Percentiles rank a stretch among this genome's conserved stretches.
These are phyloP conservation scores for Pleomassaria siparia DNA, from an alignment of 2,329 filamentous ascomycete species.

Conservation along the genomic window DNA sequence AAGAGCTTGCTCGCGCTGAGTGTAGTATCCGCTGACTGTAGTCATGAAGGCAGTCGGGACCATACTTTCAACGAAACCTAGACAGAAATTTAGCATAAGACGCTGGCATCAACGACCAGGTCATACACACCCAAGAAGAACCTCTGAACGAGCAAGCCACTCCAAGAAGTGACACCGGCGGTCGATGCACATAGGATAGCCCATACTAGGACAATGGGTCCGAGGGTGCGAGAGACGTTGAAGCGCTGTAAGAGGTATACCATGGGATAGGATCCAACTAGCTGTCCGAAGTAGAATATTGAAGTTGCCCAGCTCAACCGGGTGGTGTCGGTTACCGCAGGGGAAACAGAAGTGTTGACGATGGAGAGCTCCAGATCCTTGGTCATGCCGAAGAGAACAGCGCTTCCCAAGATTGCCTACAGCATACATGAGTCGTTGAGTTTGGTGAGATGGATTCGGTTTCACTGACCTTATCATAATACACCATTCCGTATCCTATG, in stretches of 20 bases:
- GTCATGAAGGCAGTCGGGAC: slow-evolving; percentile 61
- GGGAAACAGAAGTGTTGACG: slow-evolving; percentile 51
- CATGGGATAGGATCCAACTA: slow-evolving; percentile 73
- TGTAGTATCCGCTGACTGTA: slow-evolving; percentile 49
- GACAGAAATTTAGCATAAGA: too few species aligned
- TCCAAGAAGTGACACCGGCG: slow-evolving; percentile 64
- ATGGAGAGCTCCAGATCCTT: slow-evolving; percentile 64
- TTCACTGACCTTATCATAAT: slow-evolving; percentile 75
- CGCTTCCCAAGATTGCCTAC: slow-evolving; percentile 74
- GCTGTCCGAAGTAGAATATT: slow-evolving; percentile 79
- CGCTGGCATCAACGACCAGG: too few species aligned
- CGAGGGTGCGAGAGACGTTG: slow-evolving; percentile 64
- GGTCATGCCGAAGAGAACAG: slow-evolving; percentile 76
- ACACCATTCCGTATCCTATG: slow-evolving; percentile 66
- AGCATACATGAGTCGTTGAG: too few species aligned
- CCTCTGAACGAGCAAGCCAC: slow-evolving; percentile 60
- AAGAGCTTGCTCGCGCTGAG: slow-evolving; percentile 47
- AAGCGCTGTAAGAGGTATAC: slow-evolving; percentile 71
- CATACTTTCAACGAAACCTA: slow-evolving; percentile 58
- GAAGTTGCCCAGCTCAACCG: slow-evolving; percentile 76
- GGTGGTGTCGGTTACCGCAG: slow-evolving; percentile 63
- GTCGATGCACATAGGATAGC: slow-evolving; percentile 67
- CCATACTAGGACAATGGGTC: slow-evolving; percentile 66
- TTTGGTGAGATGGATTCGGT: too few species aligned
- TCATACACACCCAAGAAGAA: too few species aligned